A percentile compares a stretch with the other conserved stretches of the same genome.
phyloP scores from a whole-genome alignment of 2,329 filamentous ascomycete genomes.

The Aspergillus unguis region DNA sequence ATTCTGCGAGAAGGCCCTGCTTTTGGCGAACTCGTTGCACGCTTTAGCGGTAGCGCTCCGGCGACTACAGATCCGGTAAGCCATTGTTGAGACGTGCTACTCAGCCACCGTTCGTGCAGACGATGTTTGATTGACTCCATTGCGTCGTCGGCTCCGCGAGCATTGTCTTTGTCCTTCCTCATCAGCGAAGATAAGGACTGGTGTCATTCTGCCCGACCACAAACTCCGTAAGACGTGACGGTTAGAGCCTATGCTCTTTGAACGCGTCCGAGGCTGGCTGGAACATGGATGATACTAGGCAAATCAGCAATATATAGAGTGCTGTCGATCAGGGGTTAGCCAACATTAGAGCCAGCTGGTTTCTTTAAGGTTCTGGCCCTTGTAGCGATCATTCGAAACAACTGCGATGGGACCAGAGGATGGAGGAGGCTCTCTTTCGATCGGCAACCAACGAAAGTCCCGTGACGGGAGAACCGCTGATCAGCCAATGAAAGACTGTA shows the following conservation, averaged over 20 bases:
- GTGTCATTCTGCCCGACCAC: no score
- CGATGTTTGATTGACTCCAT: no score
- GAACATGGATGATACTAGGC: constrained; percentile 7
- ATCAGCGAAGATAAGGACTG: no score
- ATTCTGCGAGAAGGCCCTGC: no score
- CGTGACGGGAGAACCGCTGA: not conserved
- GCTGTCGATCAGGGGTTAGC: constrained; percentile 10
- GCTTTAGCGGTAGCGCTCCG: no score
- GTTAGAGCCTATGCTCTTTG: not conserved
- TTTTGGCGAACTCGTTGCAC: no score
- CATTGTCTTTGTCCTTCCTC: no score
- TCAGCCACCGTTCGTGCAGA: no score
- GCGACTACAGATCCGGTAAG: no score
- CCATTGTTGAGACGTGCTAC: no score
- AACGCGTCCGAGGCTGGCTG: not conserved
- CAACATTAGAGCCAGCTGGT: not conserved
- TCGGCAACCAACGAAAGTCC: not conserved
- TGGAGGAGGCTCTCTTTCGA: not conserved
- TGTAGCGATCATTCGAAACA: constrained; percentile 12
- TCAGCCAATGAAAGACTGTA: not conserved
- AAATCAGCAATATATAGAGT: constrained; percentile 2
- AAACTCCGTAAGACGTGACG: no score
- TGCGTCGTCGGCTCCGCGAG: no score
- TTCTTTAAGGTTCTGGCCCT: constrained; percentile 1
- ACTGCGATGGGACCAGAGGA: not conserved